Base-by-base conservation (phyloP, 805 yeast species). In the Yarrowia divulgata region DNA sequence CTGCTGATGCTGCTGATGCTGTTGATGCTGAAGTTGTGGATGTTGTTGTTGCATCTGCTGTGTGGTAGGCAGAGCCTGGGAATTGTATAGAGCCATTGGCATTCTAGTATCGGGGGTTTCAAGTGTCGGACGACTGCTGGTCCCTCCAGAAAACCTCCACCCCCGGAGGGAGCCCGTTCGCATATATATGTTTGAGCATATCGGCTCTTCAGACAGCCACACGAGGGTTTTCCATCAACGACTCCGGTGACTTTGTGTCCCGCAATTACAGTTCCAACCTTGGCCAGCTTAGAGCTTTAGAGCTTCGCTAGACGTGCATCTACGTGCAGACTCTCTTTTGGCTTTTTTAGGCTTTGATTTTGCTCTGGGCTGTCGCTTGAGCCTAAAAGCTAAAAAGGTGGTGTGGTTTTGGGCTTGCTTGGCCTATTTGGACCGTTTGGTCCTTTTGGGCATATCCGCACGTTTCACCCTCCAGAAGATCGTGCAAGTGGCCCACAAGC, bases 261-360 rank as follows among this genome's bases (percentile, higher is more conserved):
- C n/a, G n/a, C n/a, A n/a, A 16, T 3, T 35, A 19, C 8, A 10
- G 19, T 37, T 37, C 8, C 7, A 37, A 54, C 45, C 45, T 39
- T 54, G 34, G 14, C 35, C 14, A 3, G 45, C 19, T 54, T 39
- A 39, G 34, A 4, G 18, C n/a, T 54, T 54, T 54, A 54, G 60
- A 54, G 35, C 60, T 39, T 54, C 60, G 60, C 60, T 54, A 54
- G 60, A 54, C 60, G 60, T 54, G 60, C 60, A n/a, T 19, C 34
- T 3, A 3, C 13, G 29, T 35, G 57, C 57, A 14, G 34, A 12
- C 29, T 12, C 42, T 12, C 16, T 7, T 35, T 54, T 35, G 60
- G 8, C 45, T 54, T 39, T 54, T 37, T 50, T 48, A 48, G 39
- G 6, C 39, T 50, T 10, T 14, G 39, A n/a, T 2, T 35, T 45